Conservation (phyloP, 2,329 filamentous ascomycete genomes). For the Fusarium protoensiforme region DNA sequence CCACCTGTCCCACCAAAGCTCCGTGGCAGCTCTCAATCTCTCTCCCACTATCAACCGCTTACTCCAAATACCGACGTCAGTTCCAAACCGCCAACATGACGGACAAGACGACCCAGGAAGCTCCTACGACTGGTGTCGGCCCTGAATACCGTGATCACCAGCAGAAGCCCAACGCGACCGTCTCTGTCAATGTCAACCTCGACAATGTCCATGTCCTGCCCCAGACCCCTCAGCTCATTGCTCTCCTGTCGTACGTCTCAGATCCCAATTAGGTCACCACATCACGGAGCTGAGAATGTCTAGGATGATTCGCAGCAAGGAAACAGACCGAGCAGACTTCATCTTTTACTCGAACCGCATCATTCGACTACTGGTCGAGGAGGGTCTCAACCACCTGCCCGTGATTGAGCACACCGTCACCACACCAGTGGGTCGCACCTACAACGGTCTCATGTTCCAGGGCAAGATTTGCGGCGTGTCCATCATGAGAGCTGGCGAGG, state of each 20-base stretch:
- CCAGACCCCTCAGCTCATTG: conserved; percentile 97
- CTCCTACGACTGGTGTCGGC: conserved; percentile 74
- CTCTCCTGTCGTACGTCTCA: conserved; percentile 88
- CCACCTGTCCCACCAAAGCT: conserved; percentile 11
- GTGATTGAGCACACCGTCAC: conserved; percentile 89
- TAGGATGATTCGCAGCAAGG: conserved; percentile 94
- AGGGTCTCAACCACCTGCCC: conserved; percentile 95
- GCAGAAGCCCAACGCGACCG: conserved; percentile 87
- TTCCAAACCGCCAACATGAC: conserved; percentile 40
- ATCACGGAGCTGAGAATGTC: conserved; percentile 34
- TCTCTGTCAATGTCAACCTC: conserved; percentile 83
- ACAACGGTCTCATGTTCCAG: conserved; percentile 93
- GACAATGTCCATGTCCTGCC: conserved; percentile 91
- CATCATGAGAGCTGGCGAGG: conserved; percentile 97
- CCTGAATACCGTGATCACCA: conserved; percentile 80
- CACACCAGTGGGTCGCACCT: conserved; percentile 88
- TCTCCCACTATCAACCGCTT: conserved; percentile 15
- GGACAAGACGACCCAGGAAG: conserved; percentile 36
- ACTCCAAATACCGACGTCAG: conserved; percentile 10
- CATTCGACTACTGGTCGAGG: conserved; percentile 94
- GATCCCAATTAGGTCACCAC: conserved; percentile 20
- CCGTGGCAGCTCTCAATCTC: conserved; percentile 4
- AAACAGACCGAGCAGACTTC: conserved; percentile 92
- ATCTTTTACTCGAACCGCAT: conserved; percentile 99
- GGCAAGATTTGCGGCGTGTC: conserved; percentile 98